phyloP scores from a whole-genome alignment of 2,329 filamentous ascomycete genomes.

The Sporothrix pseudoabietina region DNA sequence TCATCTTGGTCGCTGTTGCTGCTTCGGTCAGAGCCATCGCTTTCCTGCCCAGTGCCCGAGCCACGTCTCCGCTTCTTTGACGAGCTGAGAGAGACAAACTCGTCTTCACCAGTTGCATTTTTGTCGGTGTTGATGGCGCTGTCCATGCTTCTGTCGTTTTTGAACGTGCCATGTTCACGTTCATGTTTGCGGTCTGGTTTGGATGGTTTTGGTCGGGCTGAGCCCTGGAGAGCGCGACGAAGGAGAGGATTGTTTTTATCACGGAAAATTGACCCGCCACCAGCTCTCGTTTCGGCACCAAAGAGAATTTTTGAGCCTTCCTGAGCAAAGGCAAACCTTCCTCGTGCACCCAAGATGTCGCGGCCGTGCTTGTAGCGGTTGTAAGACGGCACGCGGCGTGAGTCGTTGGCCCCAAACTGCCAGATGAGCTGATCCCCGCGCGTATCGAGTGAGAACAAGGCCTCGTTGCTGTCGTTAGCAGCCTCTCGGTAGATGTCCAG shows the following conservation, averaged over 20 bases:
- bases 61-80: constrained; percentile 49
- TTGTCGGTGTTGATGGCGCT: background rate
- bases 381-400: constrained; percentile 71
- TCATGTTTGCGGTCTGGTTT: constrained; percentile 43
- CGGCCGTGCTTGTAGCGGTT: constrained; percentile 67
- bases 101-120: constrained; percentile 39
- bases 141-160: background rate
- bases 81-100: constrained; percentile 53
- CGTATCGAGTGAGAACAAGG: constrained; percentile 65
- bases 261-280: constrained; percentile 45
- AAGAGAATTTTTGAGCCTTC: constrained; percentile 61
- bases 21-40: constrained; percentile 38
- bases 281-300: constrained; percentile 52
- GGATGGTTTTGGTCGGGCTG: constrained; percentile 36
- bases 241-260: constrained; percentile 51
- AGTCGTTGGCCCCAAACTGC: constrained; percentile 72
- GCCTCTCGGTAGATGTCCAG: constrained; percentile 23
- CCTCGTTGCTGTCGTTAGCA: constrained; percentile 25
- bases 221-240: constrained; percentile 40
- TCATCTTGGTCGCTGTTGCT: background rate
- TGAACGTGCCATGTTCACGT: background rate
- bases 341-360: constrained; percentile 68
- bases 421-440: constrained; percentile 76
- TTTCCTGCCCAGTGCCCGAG: constrained; percentile 54
- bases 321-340: constrained; percentile 66